Evolutionary conservation across 306 rosid genomes (phyloP).

Genomic region (Gynostemma pentaphyllum): DNA sequence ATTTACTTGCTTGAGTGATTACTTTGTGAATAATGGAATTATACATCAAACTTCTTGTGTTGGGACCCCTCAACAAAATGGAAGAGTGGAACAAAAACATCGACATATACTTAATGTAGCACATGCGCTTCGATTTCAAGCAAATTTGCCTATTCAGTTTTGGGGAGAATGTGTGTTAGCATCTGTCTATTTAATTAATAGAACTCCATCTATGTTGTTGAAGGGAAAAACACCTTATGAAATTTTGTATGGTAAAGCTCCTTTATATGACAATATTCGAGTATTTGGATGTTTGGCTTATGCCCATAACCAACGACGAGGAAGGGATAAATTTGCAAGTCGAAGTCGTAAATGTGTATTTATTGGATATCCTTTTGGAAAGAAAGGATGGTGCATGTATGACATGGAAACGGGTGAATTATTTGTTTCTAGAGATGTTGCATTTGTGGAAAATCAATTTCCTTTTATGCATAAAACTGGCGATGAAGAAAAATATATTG

Average conservation of each 20-base stretch:
- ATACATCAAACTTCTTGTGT: constrained; percentile 1
- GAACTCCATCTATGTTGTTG: background rate
- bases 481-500: background rate
- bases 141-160: background rate
- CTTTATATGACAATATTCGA: background rate
- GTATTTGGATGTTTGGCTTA: background rate
- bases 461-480: background rate
- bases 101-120: constrained; percentile 1
- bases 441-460: background rate
- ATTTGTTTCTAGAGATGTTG: background rate
- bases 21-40: background rate
- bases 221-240: constrained; percentile 8
- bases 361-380: background rate
- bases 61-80: constrained; percentile 3
- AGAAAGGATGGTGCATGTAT: background rate
- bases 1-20: background rate
- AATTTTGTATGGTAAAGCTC: background rate
- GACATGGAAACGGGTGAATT: background rate
- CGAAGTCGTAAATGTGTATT: background rate
- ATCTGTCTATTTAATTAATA: background rate
- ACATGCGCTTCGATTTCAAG: background rate
- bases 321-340: background rate
- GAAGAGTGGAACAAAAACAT: background rate
- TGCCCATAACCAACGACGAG: background rate
- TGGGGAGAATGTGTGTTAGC: no score